Evolutionary conservation across 2,329 filamentous ascomycete genomes (phyloP).

Genomic region (Rutstroemia sp.): DNA sequence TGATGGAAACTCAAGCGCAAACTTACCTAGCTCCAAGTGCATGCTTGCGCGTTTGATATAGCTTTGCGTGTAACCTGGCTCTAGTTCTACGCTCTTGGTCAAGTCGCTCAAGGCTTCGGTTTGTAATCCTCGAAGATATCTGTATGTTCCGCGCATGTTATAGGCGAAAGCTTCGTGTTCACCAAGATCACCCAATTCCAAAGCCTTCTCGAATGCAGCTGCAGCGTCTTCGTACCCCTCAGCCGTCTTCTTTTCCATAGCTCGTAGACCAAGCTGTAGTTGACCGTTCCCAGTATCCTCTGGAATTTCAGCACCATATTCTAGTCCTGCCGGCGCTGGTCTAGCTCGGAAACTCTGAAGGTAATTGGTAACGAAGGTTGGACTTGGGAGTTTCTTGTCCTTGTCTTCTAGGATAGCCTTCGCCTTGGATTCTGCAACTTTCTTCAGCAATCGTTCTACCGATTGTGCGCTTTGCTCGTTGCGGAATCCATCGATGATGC

Average conservation of each 20-base stretch:
- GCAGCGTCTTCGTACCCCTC: constrained; percentile 90
- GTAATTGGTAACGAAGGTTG: constrained; percentile 97
- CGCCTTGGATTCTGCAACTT: constrained; percentile 91
- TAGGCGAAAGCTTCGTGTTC: constrained; percentile 86
- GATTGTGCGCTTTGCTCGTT: constrained; percentile 83
- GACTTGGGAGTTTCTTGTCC: constrained; percentile 79
- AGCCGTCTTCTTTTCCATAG: constrained; percentile 77
- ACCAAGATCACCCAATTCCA: constrained; percentile 73
- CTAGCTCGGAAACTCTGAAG: constrained; percentile 93
- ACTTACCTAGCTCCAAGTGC: constrained; percentile 81
- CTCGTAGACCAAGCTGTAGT: constrained; percentile 73
- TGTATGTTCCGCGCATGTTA: constrained; percentile 95
- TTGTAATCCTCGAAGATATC: constrained; percentile 85
- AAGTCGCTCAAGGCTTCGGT: constrained; percentile 75
- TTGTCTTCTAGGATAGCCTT: constrained; percentile 78
- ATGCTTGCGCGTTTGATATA: constrained; percentile 99
- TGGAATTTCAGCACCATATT: constrained; percentile 69
- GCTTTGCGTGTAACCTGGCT: constrained; percentile 84
- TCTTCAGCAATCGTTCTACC: constrained; percentile 90
- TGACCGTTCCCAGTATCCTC: constrained; percentile 78
- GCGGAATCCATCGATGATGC: constrained; percentile 96
- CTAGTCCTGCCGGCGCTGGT: constrained; percentile 71
- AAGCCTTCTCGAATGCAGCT: constrained; percentile 75
- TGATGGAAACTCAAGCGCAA: not conserved
- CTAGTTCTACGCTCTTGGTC: constrained; percentile 85